Conservation (phyloP, 169 alveolate species). For the Eimeria maxima region DNA sequence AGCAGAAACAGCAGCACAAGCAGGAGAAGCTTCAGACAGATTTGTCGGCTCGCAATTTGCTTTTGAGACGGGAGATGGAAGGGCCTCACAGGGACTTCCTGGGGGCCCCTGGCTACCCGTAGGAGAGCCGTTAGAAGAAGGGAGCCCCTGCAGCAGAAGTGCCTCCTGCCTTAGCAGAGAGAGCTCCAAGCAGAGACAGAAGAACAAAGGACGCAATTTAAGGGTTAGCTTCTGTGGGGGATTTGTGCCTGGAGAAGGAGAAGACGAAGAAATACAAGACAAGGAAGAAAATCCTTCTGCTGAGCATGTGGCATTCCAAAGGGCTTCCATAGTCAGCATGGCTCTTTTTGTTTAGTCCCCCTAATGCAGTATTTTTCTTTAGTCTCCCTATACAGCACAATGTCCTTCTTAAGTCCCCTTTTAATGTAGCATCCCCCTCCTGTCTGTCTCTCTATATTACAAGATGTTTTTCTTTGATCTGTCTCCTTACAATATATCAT, state of each 20-base stretch:
- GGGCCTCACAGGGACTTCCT: neutral
- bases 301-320: neutral
- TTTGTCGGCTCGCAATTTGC: neutral
- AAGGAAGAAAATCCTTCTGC: neutral
- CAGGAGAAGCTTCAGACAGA: neutral
- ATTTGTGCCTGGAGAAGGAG: neutral
- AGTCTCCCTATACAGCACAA: too few species aligned
- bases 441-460: too few species aligned
- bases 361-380: too few species aligned
- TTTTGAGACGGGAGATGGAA: neutral
- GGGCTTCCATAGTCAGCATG: conserved; percentile 6
- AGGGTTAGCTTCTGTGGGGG: conserved; percentile 27
- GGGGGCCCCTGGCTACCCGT: neutral
- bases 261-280: neutral
- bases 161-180: neutral
- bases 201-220: neutral
- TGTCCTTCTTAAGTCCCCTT: too few species aligned
- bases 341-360: neutral
- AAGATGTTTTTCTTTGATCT: too few species aligned
- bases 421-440: too few species aligned
- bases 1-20: neutral
- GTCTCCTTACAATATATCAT: too few species aligned
- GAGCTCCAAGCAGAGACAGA: neutral
- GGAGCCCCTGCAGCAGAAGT: too few species aligned
- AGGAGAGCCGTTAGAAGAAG: neutral